Evolutionary conservation across 495 filamentous ascomycete genomes (phyloP), one percentile per base, ranked within the genome.

Genomic region (Penicillium silybi): DNA sequence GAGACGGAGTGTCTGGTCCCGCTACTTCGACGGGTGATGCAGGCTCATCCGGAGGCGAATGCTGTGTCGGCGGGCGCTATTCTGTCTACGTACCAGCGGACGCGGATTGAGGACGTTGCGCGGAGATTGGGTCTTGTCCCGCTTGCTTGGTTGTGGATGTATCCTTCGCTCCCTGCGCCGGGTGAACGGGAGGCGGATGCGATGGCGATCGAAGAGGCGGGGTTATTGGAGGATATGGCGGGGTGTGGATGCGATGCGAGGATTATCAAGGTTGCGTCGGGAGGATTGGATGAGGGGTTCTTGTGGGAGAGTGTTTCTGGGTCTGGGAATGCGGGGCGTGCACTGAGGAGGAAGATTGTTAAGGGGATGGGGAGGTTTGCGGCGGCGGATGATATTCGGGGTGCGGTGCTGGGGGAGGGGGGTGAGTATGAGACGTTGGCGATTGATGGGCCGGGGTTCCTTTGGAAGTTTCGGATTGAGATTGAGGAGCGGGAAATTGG

Each of bases 351-450:
- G 41, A 74, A 75, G 44, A 59, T 96, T 25, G 73, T 74, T 32
- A 80, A 73, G 53, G 79, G 79, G 4, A 85, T 93, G 78, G 71
- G 70, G 46, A 77, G 85, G 48, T 97, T 92, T 78, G 76, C 64
- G 10, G 74, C 52, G 25, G 80, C 80, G 7, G 73, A 73, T 25
- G 74, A 81, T 59, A 44, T 75, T 7, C 39, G 59, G 16, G 89
- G 88, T 0, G 86, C 88, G 10, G 80, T 92, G 17, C 66, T 97
- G 18, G 93, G 95, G 0, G 93, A 97, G 62, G 93, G 93, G 3
- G 93, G 95, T 4, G 93, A 98, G 75, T 98, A 92, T 72, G 93
- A 98, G 77, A 97, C 90, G 18, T 69, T 98, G 19, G 89, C 92
- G 32, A 58, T 97, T 25, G 82, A 89, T 69, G 93, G 91, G 25